A percentile compares a stretch with the other conserved stretches of the same genome.
Evolutionary conservation across 1,284 basidiomycete genomes (phyloP).

Genomic region (Rhodotorula glutinis): DNA sequence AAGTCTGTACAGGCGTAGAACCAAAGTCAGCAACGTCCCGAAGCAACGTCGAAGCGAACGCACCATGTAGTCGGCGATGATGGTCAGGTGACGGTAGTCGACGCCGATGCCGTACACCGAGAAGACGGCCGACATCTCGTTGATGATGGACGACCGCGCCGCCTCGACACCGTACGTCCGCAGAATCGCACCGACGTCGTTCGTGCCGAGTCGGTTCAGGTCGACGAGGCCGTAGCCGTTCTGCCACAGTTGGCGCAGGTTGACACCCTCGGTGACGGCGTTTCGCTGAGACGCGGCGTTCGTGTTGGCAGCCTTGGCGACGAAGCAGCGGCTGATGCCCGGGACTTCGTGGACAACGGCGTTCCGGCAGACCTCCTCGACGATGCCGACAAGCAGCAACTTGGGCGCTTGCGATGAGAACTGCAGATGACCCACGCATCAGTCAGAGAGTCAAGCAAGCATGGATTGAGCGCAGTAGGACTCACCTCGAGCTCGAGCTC

Average conservation of each 20-base stretch:
- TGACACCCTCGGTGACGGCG: conserved; percentile 70
- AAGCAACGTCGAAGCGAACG: conserved; percentile 44
- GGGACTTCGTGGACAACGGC: conserved; percentile 84
- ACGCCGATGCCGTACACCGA: conserved; percentile 97
- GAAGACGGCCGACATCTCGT: conserved; percentile 88
- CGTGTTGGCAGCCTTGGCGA: conserved; percentile 55
- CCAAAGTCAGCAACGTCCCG: not conserved
- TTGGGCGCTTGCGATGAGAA: conserved; percentile 67
- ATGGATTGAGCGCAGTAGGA: no score
- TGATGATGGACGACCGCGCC: conserved; percentile 50
- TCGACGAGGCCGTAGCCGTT: conserved; percentile 77
- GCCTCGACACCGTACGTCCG: conserved; percentile 68
- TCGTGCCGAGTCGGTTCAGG: conserved; percentile 80
- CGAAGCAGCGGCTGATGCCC: conserved; percentile 78
- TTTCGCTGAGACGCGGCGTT: conserved; percentile 51
- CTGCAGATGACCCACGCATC: no score
- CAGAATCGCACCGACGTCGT: conserved; percentile 91
- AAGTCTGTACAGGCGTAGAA: conserved; percentile 62
- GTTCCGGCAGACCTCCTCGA: conserved; percentile 77
- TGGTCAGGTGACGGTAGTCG: conserved; percentile 86
- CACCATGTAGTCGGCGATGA: conserved; percentile 99
- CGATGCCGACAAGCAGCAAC: conserved; percentile 82
- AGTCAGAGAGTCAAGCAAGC: no score
- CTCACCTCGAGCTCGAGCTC: conserved; percentile 77
- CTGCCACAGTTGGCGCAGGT: conserved; percentile 86